These are phyloP conservation scores for Xanthoconium purpureum DNA, from an alignment of 768 basidiomycete genomes.

Conservation along the genomic window DNA sequence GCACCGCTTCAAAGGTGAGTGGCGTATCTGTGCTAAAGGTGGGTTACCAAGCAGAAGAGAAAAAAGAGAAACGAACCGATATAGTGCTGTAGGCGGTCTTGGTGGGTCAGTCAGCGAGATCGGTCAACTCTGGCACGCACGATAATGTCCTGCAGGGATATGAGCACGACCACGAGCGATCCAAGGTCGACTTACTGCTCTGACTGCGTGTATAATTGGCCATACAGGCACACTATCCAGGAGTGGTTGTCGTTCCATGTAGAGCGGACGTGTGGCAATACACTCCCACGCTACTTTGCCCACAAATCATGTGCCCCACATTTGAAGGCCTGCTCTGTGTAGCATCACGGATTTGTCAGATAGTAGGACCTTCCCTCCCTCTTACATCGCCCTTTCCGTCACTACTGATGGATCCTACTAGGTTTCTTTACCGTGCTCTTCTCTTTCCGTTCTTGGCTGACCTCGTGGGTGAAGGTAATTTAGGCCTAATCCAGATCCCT, in stretches of 20 bases:
- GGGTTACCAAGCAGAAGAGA: conserved; percentile 1
- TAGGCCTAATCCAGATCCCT: too few relatives aligned
- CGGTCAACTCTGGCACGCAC: conserved; percentile 35
- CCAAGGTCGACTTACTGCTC: conserved; percentile 41
- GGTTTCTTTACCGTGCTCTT: too few relatives aligned
- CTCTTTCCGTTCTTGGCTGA: too few relatives aligned
- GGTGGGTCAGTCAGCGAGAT: conserved; percentile 1
- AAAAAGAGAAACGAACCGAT: conserved; percentile 48
- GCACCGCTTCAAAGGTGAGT: conserved; percentile 73
- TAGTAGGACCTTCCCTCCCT: too few relatives aligned
- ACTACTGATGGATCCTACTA: too few relatives aligned
- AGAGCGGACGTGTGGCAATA: not conserved
- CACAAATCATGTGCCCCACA: too few relatives aligned
- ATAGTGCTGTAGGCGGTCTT: conserved; percentile 49
- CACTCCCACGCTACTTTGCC: not conserved
- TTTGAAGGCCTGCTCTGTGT: too few relatives aligned
- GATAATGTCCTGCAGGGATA: conserved; percentile 52
- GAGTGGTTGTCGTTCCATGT: conserved; percentile 39
- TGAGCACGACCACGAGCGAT: conserved; percentile 5
- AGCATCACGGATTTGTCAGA: too few relatives aligned
- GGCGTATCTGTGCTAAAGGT: conserved; percentile 65
- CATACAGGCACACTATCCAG: conserved; percentile 62
- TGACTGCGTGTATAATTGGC: conserved; percentile 78
- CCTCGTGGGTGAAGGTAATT: too few relatives aligned
- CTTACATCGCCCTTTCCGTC: too few relatives aligned